Conservation (phyloP, 2,329 filamentous ascomycete species). For the Cladophialophora yegresii region DNA sequence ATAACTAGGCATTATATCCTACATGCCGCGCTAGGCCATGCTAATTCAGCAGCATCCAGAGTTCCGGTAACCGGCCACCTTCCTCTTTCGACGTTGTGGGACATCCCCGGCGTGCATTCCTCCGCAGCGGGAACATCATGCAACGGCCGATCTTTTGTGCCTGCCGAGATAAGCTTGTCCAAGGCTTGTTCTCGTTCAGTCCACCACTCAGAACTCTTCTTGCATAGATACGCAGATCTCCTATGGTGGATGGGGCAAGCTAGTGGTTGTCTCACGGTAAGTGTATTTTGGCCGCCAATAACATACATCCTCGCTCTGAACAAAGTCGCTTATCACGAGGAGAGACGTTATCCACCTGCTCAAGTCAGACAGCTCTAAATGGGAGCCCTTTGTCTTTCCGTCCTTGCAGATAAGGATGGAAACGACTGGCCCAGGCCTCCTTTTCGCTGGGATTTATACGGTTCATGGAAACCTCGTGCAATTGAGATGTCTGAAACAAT, state of each 20-base stretch:
- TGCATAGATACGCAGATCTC: background rate
- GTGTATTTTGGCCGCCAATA: background rate
- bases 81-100: conserved; percentile 1
- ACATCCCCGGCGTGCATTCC: conserved; percentile 5
- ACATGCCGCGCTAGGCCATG: background rate
- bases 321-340: background rate
- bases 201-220: background rate
- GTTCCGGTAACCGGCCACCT: background rate
- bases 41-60: background rate
- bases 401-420: conserved; percentile 14
- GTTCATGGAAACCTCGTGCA: background rate
- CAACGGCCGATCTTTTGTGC: background rate
- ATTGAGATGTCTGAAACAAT: conserved; percentile 4
- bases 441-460: conserved; percentile 12
- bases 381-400: background rate
- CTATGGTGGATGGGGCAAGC: conserved; percentile 5
- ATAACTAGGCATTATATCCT: background rate
- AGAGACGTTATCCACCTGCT: conserved; percentile 1
- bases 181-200: background rate
- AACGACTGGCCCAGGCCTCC: conserved; percentile 8
- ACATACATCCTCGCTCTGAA: background rate
- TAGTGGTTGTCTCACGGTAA: background rate
- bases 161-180: conserved; percentile 10
- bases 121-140: background rate
- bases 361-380: background rate